phyloP scores from a whole-genome alignment of 768 basidiomycete genomes.

The Tubosaeta sp. region DNA sequence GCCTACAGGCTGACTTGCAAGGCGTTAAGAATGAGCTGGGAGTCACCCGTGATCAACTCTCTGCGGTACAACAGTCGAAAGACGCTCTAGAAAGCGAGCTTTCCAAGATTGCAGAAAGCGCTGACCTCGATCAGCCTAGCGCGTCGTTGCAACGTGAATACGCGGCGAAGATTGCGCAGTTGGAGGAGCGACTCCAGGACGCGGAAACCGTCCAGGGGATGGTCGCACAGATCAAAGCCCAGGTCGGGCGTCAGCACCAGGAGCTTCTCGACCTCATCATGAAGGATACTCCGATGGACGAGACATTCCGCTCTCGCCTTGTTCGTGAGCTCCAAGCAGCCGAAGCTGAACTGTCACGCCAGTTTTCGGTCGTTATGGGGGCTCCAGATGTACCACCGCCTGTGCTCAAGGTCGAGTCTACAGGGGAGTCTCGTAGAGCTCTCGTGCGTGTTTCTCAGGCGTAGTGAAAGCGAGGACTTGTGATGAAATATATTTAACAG shows the following conservation, averaged over 20 bases:
- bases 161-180: conserved; percentile 54
- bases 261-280: conserved; percentile 67
- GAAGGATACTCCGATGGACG: conserved; percentile 53
- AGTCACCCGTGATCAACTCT: conserved; percentile 52
- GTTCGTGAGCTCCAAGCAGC: conserved; percentile 59
- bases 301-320: conserved; percentile 56
- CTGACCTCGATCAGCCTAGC: conserved; percentile 48
- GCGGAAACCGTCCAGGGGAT: conserved; percentile 47
- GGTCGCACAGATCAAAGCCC: conserved; percentile 53
- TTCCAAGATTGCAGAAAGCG: conserved; percentile 59
- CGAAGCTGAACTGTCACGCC: conserved; percentile 39
- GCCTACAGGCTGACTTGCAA: conserved; percentile 60
- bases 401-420: conserved; percentile 25
- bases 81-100: conserved; percentile 64
- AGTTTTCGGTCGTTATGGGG: conserved; percentile 27
- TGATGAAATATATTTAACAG: conserved; percentile 31
- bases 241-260: conserved; percentile 64
- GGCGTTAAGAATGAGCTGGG: conserved; percentile 50
- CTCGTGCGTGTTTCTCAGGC: conserved; percentile 40
- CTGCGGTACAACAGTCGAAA: conserved; percentile 55
- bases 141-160: conserved; percentile 63
- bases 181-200: conserved; percentile 60
- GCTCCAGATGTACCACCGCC: conserved; percentile 40
- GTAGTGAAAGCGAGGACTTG: not conserved
- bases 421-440: conserved; percentile 66